Evolutionary conservation across 2,329 filamentous ascomycete species (phyloP), one percentile per base, ranked within the genome.

Genomic region (Lomentospora prolificans): DNA sequence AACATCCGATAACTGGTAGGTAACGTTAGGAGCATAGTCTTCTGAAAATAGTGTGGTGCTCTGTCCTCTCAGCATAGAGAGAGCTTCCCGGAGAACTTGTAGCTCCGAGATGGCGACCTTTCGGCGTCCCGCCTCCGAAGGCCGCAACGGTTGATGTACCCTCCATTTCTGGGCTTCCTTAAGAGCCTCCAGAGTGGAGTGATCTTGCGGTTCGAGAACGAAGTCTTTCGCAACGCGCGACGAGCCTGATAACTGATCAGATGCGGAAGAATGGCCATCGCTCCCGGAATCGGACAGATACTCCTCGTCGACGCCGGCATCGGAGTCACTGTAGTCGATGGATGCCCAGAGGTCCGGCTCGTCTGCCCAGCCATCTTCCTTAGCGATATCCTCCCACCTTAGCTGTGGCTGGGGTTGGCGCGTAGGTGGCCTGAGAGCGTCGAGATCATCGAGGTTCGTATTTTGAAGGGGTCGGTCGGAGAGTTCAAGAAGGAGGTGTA

Each of bases 61-160:
- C 3, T 94, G 72, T 0, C 91, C 91, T 55, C 83, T 81, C 0
- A 97, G 77, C 89, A 96, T 95, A 63, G 89, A 92, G 0, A 96
- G 73, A 0, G 83, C 80, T 55, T 97, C 90, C 51, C 90, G 82
- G 25, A 91, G 72, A 9, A 85, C 74, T 60, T 91, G 84, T 1
- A 87, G 73, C 65, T 96, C 91, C 0, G 86, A 81, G 4, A 92
- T 73, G 1, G 69, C 63, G 0, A 73, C 66, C 57, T 76, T 76
- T 30, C 68, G 69, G 0, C 67, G 58, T 31, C 63, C 64, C 0
- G 66, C 68, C 8, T 63, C 58, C 3, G 64, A 52, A 19, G 74
- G 70, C 53, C 55, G 69, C 52, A 48, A 77, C 59, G 58, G 69
- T 56, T 55, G 72, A 57, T 60, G 57, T 1, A 46, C 57, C 27